A percentile compares a stretch with the other conserved stretches of the same genome.
Conservation (phyloP, 805 yeast species). For the Ogataea pini region DNA sequence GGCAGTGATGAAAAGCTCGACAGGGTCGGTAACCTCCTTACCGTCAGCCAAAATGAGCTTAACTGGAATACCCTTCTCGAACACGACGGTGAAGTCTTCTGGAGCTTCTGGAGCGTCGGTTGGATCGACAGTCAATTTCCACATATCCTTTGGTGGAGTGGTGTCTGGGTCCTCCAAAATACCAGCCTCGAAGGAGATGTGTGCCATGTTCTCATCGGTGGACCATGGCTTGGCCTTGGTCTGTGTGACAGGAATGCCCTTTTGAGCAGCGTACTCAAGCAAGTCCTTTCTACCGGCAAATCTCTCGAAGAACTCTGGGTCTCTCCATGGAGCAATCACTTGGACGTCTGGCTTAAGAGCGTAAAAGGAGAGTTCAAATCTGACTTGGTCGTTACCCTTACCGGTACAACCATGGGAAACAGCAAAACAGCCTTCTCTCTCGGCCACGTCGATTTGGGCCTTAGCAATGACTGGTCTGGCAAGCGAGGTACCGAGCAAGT, state of each 20-base stretch:
- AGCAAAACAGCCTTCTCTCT: slow-evolving; percentile 96
- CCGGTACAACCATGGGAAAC: slow-evolving; percentile 99
- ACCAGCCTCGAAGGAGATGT: slow-evolving; percentile 99
- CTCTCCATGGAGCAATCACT: slow-evolving; percentile 99
- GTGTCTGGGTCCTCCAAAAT: slow-evolving; percentile 97
- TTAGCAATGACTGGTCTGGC: slow-evolving; percentile 99
- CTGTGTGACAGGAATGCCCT: slow-evolving; percentile 92
- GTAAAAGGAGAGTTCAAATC: slow-evolving; percentile 95
- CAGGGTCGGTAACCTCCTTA: slow-evolving; percentile 71
- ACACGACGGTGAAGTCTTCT: slow-evolving; percentile 81
- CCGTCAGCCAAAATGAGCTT: slow-evolving; percentile 72
- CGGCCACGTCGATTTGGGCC: slow-evolving; percentile 97
- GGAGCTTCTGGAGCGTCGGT: slow-evolving; percentile 91
- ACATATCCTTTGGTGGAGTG: slow-evolving; percentile 99
- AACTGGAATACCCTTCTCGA: slow-evolving; percentile 83
- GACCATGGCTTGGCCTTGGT: slow-evolving; percentile 99
- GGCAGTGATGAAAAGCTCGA: slow-evolving; percentile 88
- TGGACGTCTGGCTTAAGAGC: slow-evolving; percentile 96
- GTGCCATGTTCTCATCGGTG: slow-evolving; percentile 98
- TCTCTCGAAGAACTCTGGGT: slow-evolving; percentile 89
- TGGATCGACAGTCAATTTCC: slow-evolving; percentile 98
- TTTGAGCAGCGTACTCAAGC: slow-evolving; percentile 88
- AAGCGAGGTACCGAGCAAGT: slow-evolving; percentile 92
- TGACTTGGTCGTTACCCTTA: slow-evolving; percentile 99
- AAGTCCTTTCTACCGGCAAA: slow-evolving; percentile 98